Conservation (phyloP, 305 asterid species). For the Fraxinus ornus region DNA sequence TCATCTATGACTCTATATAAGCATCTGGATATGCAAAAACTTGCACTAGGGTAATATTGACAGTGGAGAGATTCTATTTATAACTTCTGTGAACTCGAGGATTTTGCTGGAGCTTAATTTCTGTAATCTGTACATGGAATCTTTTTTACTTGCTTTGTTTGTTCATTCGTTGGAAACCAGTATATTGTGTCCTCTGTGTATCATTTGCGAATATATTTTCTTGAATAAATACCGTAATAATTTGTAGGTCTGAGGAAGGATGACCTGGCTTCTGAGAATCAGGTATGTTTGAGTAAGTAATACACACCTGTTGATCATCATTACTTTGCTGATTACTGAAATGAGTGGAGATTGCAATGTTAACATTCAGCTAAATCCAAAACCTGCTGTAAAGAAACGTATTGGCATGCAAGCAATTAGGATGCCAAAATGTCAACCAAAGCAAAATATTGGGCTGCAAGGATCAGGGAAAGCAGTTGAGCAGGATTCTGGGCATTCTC, state of each 20-base stretch:
- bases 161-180: conserved; percentile 13
- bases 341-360: conserved; percentile 18
- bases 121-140: not conserved
- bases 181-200: not conserved
- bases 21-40: not conserved
- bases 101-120: conserved; percentile 5
- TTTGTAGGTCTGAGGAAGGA: conserved; percentile 60
- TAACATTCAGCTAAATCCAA: conserved; percentile 43
- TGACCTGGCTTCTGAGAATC: conserved; percentile 43
- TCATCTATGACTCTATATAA: not conserved
- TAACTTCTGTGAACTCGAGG: not conserved
- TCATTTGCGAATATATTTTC: conserved; percentile 1
- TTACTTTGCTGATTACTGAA: conserved; percentile 5
- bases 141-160: not conserved
- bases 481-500: conserved; percentile 49
- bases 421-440: conserved; percentile 50
- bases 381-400: conserved; percentile 46
- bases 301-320: not conserved
- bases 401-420: conserved; percentile 37
- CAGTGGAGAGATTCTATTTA: not conserved
- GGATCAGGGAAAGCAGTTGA: conserved; percentile 48
- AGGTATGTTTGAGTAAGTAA: conserved; percentile 43
- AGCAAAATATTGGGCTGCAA: conserved; percentile 45
- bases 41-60: conserved; percentile 16
- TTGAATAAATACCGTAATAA: conserved; percentile 13